Conservation (phyloP, 2,329 filamentous ascomycete species). For the Beauveria pseudobassiana region DNA sequence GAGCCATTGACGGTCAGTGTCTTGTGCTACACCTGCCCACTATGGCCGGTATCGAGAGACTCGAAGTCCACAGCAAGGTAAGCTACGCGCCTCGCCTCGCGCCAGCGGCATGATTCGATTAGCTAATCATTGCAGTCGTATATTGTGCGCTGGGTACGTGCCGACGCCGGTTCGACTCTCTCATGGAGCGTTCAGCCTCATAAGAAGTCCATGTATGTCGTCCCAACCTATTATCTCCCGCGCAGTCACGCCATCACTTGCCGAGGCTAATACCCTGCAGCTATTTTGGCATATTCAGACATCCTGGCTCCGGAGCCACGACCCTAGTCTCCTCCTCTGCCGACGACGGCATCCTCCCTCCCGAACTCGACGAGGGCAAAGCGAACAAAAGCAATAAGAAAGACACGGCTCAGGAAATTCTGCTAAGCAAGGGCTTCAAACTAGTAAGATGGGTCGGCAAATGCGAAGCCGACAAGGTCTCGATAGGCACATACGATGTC, state of each 20-base stretch:
- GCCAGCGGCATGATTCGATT: background rate
- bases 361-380: slow-evolving; percentile 37
- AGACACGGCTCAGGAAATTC: slow-evolving; percentile 53
- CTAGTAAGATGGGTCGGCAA: slow-evolving; percentile 82
- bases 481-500: slow-evolving; percentile 83
- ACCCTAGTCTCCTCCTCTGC: slow-evolving; percentile 35
- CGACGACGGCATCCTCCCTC: slow-evolving; percentile 35
- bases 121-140: slow-evolving; percentile 64
- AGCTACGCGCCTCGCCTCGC: background rate
- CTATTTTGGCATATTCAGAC: slow-evolving; percentile 97
- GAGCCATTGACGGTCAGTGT: background rate
- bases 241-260: slow-evolving; percentile 15
- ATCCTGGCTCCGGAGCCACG: slow-evolving; percentile 66
- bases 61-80: slow-evolving; percentile 97
- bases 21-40: slow-evolving; percentile 13
- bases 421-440: slow-evolving; percentile 60
- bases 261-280: slow-evolving; percentile 27
- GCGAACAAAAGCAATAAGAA: slow-evolving; percentile 48
- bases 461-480: slow-evolving; percentile 93
- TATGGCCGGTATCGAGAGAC: slow-evolving; percentile 93
- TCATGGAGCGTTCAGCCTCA: slow-evolving; percentile 97
- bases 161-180: slow-evolving; percentile 82
- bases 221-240: background rate
- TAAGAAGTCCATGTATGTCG: slow-evolving; percentile 79
- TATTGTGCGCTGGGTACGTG: slow-evolving; percentile 94